Evolutionary conservation across 1,284 basidiomycete species (phyloP), one percentile per base, ranked within the genome.

Genomic region (Limonomyces culmigenus): DNA sequence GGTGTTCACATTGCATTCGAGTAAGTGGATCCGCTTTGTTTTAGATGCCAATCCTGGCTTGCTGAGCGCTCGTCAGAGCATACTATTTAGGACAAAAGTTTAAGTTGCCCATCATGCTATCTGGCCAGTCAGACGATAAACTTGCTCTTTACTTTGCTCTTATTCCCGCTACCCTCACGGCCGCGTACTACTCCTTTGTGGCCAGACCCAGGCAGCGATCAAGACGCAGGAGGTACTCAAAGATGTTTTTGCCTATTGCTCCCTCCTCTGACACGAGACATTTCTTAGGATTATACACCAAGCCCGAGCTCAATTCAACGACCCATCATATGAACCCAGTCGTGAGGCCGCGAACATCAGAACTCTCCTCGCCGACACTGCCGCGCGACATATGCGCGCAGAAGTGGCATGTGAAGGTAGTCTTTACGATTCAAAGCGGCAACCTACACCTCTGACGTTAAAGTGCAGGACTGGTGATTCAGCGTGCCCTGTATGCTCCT

Each of bases 381-480:
- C 67, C 20, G 54, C 51, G 42, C 57, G 59, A 39, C 63, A 62
- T 42, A 58, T 50, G 51, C 53, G 63, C 33, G 46, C 58, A 29
- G 65, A 68, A 44, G 44, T 40, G 34, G 49, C 44, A 33, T 47
- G 45, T 48, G 48, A 52, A 47, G 54, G 55, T 58, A 27, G 23
- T 27, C 23, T 27, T 8, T 27, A 64, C 89, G 35, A 70, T 91
- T 42, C 49, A 74, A 68, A n/a, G n/a, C n/a, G n/a, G n/a, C 83
- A 3, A 63, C 56, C 27, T 89, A 88, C 51, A 74, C 77, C 30
- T 59, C 64, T 32, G 50, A 55, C 20, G 66, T 27, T n/a, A n/a
- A 27, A 8, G 23, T n/a, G n/a, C n/a, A n/a, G n/a, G n/a, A n/a
- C n/a, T n/a, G n/a, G n/a, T n/a, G n/a, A n/a, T n/a, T n/a, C n/a